Base-by-base conservation (phyloP, 768 basidiomycete genomes). In the Leucosporidium creatinivorum region DNA sequence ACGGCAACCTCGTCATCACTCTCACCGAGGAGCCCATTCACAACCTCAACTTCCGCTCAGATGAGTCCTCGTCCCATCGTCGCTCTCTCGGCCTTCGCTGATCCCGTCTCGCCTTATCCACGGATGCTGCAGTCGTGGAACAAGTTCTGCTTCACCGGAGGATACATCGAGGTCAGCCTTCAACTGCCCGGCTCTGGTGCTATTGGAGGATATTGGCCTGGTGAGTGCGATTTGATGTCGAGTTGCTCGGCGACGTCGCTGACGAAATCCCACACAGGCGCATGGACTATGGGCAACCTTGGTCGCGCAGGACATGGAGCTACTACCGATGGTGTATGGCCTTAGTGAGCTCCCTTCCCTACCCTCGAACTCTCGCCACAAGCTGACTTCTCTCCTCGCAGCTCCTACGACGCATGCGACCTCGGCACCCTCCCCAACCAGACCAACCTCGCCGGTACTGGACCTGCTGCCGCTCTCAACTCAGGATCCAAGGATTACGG, bases 121-220 rank as follows among this genome's bases (percentile, higher is more conserved):
- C 39, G 88, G 81, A 79, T 75, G 85, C 79, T 93, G 15, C 86
- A 88, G 72, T 84, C 86, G 18, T 96, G 93, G 93, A 94, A 96
- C 79, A 91, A 96, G 78, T 89, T 98, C 70, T 59, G 67, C 79
- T 96, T 93, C 79, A 93, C 86, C 21, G 91, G 91, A 0, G 92
- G 91, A 3, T 92, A 93, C 76, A 81, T 97, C 65, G 96, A 79
- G 78, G 78, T 79, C 30, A 61, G 64, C 67, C 57, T 75, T n/a
- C 69, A 66, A 5, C 58, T 76, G 3, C 74, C 75, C 1, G 75
- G 74, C 21, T 10, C 8, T n/a, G 23, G 30, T 18, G 30, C 26
- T 17, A 30, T 47, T 6, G 39, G 58, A 23, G 91, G 91, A 9
- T 81, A 89, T 67, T 97, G 93, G 93, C 93, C 93, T 61, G 91